Conservation (phyloP, 768 basidiomycete genomes). For the Boletus rubropictus region DNA sequence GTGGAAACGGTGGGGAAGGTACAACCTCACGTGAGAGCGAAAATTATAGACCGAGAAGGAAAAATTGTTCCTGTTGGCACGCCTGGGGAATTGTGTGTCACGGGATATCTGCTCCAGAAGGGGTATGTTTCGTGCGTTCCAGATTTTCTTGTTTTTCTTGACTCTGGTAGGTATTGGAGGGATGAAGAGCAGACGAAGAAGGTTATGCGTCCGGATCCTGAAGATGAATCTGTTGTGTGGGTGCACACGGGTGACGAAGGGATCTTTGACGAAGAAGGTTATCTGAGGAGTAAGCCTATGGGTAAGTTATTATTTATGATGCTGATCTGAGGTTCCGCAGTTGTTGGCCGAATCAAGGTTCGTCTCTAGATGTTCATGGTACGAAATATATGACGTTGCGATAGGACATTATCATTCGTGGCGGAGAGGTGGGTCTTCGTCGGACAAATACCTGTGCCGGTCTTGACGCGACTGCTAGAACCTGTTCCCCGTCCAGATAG, state of each 20-base stretch:
- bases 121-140: constrained; percentile 39
- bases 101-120: constrained; percentile 77
- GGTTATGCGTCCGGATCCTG: constrained; percentile 48
- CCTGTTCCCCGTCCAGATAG: constrained; percentile 79
- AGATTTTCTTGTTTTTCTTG: background rate
- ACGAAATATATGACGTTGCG: background rate
- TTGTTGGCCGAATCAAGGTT: constrained; percentile 76
- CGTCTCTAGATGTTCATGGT: constrained; percentile 1
- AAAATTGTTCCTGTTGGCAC: constrained; percentile 63
- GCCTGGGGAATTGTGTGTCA: constrained; percentile 67
- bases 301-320: background rate
- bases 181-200: constrained; percentile 60
- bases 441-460: background rate
- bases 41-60: constrained; percentile 54
- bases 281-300: constrained; percentile 53
- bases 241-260: constrained; percentile 83
- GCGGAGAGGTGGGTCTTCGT: constrained; percentile 57
- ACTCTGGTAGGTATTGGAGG: constrained; percentile 60
- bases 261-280: constrained; percentile 77
- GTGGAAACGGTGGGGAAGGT: constrained; percentile 79
- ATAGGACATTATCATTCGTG: constrained; percentile 80
- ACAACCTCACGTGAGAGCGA: constrained; percentile 74
- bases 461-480: constrained; percentile 41
- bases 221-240: constrained; percentile 58
- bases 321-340: constrained; percentile 32